phyloP scores from a whole-genome alignment of 495 filamentous ascomycete species.

The Extremus antarcticus region DNA sequence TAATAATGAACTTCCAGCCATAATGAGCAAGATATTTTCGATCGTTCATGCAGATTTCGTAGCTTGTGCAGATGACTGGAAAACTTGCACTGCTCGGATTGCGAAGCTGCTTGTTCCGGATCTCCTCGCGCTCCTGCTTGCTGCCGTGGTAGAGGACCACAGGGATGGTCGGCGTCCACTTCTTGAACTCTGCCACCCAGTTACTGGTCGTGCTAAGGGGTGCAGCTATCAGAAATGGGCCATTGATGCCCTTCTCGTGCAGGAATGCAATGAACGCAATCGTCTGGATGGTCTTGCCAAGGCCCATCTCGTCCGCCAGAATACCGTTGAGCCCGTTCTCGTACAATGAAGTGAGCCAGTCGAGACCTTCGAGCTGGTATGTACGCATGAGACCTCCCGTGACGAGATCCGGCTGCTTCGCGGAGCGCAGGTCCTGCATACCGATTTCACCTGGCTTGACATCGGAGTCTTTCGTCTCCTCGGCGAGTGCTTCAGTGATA shows the following conservation, averaged over 20 bases:
- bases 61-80: conserved; percentile 84
- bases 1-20: conserved; percentile 93
- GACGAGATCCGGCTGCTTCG: conserved; percentile 73
- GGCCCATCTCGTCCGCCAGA: conserved; percentile 92
- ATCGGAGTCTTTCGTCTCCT: conserved; percentile 44
- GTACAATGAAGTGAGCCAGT: conserved; percentile 77
- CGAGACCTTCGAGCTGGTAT: conserved; percentile 89
- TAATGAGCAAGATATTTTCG: conserved; percentile 66
- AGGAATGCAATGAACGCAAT: conserved; percentile 85
- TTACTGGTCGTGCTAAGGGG: conserved; percentile 88
- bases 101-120: conserved; percentile 53
- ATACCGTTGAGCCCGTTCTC: conserved; percentile 95
- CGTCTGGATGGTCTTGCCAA: conserved; percentile 92
- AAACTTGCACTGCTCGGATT: conserved; percentile 57
- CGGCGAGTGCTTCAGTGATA: conserved; percentile 43
- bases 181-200: conserved; percentile 90
- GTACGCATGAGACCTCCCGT: conserved; percentile 83
- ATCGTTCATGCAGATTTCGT: conserved; percentile 92
- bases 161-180: conserved; percentile 79
- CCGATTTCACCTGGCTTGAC: conserved; percentile 55
- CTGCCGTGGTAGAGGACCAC: conserved; percentile 83
- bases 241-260: conserved; percentile 73
- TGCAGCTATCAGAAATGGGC: conserved; percentile 81
- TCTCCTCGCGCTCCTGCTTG: conserved; percentile 58
- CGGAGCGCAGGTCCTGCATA: conserved; percentile 66